Conservation (phyloP, 495 filamentous ascomycete species). For the Cenococcum geophilum region DNA sequence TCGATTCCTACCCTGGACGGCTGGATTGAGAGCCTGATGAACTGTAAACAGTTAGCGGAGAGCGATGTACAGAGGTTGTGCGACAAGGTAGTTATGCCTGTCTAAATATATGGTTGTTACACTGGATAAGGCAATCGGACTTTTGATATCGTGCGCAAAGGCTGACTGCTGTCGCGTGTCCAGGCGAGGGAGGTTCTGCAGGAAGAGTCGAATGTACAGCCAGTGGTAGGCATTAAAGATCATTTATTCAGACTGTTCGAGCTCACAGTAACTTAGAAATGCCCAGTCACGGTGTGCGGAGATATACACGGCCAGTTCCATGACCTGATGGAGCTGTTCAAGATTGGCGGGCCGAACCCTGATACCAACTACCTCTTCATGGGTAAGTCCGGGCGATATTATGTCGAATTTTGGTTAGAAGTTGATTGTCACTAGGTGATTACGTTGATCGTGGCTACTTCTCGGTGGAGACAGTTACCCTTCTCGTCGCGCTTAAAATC, state of each 20-base stretch:
- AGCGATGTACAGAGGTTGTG: conserved; percentile 91
- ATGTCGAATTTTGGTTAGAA: background rate
- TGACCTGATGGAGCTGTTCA: conserved; percentile 96
- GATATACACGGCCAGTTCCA: conserved; percentile 84
- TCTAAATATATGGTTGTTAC: background rate
- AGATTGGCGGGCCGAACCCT: conserved; percentile 89
- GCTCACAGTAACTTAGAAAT: conserved; percentile 33
- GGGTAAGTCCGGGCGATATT: conserved; percentile 25
- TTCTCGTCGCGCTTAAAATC: conserved; percentile 92
- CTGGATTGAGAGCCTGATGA: conserved; percentile 98
- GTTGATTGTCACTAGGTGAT: conserved; percentile 54
- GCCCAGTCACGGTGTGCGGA: conserved; percentile 44
- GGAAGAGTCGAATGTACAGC: conserved; percentile 97
- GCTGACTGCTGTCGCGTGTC: conserved; percentile 29
- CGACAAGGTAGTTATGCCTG: conserved; percentile 69
- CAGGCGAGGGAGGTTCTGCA: conserved; percentile 94
- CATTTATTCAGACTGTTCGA: background rate
- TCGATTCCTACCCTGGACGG: conserved; percentile 91
- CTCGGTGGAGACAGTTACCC: conserved; percentile 90
- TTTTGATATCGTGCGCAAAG: background rate
- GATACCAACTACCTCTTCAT: conserved; percentile 96
- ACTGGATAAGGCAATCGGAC: conserved; percentile 1
- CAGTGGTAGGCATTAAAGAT: conserved; percentile 66
- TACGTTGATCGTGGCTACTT: conserved; percentile 98
- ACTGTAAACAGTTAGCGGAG: conserved; percentile 95